These are phyloP conservation scores for Geranium brycei DNA, from an alignment of 345 rosid genomes.

Conservation along the genomic window DNA sequence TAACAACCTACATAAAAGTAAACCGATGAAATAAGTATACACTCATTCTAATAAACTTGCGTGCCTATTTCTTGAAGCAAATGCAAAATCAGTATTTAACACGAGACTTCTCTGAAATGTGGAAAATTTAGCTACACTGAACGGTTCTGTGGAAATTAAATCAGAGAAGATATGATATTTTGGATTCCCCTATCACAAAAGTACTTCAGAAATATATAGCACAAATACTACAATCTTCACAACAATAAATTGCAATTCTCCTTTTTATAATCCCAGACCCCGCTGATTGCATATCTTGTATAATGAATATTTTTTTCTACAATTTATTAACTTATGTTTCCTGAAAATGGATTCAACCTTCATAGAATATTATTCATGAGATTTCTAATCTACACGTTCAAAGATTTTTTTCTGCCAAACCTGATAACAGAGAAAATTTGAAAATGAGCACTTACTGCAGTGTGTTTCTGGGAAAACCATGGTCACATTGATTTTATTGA, in stretches of 20 bases:
- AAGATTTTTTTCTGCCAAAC: background rate
- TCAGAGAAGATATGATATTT: background rate
- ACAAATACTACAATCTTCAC: background rate
- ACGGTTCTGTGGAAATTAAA: no score
- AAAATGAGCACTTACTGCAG: constrained; percentile 48
- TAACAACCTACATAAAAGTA: no score
- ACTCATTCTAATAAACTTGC: background rate
- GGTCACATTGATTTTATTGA: constrained; percentile 74
- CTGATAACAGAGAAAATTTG: background rate
- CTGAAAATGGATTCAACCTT: no score
- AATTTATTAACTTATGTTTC: no score
- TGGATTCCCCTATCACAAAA: background rate
- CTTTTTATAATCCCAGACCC: background rate
- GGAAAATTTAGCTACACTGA: no score
- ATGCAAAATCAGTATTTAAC: background rate
- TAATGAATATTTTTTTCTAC: background rate
- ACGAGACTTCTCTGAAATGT: no score
- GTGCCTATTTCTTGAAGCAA: background rate
- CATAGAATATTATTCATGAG: background rate
- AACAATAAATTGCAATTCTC: background rate
- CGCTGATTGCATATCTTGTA: background rate
- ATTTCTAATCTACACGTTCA: background rate
- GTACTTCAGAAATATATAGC: background rate
- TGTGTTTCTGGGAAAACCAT: constrained; percentile 99
- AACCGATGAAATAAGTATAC: background rate